Base-by-base conservation (phyloP, 768 basidiomycete genomes). In the Wakefieldia striispora region DNA sequence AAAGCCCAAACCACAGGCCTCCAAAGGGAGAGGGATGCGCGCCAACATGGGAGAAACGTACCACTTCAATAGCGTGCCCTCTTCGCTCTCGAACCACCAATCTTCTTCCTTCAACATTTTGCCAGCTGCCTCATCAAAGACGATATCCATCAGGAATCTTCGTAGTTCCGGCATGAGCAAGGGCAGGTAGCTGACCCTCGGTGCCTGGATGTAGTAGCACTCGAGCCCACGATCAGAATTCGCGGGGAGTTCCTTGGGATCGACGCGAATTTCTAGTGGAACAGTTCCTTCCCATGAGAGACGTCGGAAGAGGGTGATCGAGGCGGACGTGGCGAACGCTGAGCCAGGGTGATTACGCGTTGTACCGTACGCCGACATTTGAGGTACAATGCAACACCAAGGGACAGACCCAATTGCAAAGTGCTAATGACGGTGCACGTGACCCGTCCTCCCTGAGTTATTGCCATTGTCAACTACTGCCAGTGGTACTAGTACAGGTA, bases 51-150 rank as follows among this genome's bases (percentile, higher is more conserved):
- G 34, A 27, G 29, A 43, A 31, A 75, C 82, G 54, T 49, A 95
- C 95, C 95, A 97, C 72, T 93, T 91, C 59, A 95, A 76, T 42
- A 89, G 64, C 6, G 77, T 80, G 26, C 91, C 90, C 56, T 84
- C 87, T 45, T 89, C 88, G 54, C 84, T 88, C 70, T 97, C 93
- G 67, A 99, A 97, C 97, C 95, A 98, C 90, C 95, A 93, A 45
- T 95, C 89, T 49, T 91, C 88, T 56, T 94, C 91, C 62, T 88
- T 88, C 51, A 95, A 70, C 10, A 76, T 60, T 52, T 84, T 84
- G 5, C 83, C 83, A 26, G 86, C 84, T 31, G 81, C 77, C 60
- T 95, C 93, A 63, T 97, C 92, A 61, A 97, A 86, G 12, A 95
- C 90, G 47, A 97, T 84, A 56, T 97, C 91, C 75, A 90, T 84